Percentiles rank a stretch among this genome's conserved stretches.
Evolutionary conservation across 1,284 basidiomycete genomes (phyloP).

Genomic region (Ganoderma multipileum): DNA sequence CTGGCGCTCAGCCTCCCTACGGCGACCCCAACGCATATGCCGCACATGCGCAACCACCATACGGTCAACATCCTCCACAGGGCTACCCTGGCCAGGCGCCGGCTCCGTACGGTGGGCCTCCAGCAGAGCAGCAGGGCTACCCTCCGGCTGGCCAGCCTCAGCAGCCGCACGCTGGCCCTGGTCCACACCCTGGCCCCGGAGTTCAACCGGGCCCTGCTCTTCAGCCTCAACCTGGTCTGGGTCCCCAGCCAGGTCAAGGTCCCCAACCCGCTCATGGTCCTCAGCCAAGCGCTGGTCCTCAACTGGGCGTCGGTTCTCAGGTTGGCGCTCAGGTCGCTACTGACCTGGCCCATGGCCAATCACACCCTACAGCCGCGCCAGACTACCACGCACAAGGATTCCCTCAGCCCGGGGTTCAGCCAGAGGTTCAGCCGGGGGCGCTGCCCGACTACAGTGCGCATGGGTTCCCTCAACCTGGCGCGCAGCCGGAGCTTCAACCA

Average conservation of each 20-base stretch:
- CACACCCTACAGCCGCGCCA: slow-evolving; percentile 32
- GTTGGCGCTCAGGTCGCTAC: slow-evolving; percentile 16
- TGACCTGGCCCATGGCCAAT: slow-evolving; percentile 33
- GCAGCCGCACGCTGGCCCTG: neutral
- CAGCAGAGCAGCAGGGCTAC: slow-evolving; percentile 27
- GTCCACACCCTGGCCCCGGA: slow-evolving; percentile 14
- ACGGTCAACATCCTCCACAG: slow-evolving; percentile 32
- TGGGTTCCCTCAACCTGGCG: neutral
- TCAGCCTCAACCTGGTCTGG: slow-evolving; percentile 33
- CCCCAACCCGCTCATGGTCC: slow-evolving; percentile 23
- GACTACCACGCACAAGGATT: slow-evolving; percentile 6
- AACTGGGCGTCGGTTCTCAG: slow-evolving; percentile 6
- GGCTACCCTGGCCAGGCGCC: slow-evolving; percentile 22
- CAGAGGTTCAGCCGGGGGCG: slow-evolving; percentile 20
- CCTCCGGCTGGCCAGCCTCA: slow-evolving; percentile 20
- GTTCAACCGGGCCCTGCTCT: slow-evolving; percentile 27
- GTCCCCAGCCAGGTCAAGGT: slow-evolving; percentile 30
- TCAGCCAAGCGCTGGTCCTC: slow-evolving; percentile 27
- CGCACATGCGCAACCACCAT: slow-evolving; percentile 36
- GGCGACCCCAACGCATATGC: slow-evolving; percentile 47
- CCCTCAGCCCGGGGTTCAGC: slow-evolving; percentile 28
- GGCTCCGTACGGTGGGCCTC: slow-evolving; percentile 27
- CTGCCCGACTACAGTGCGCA: neutral
- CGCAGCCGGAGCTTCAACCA: slow-evolving; percentile 31
- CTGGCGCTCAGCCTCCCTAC: slow-evolving; percentile 37